Conservation (phyloP, 441 rosid species). For the Syzygium syzygioides region DNA sequence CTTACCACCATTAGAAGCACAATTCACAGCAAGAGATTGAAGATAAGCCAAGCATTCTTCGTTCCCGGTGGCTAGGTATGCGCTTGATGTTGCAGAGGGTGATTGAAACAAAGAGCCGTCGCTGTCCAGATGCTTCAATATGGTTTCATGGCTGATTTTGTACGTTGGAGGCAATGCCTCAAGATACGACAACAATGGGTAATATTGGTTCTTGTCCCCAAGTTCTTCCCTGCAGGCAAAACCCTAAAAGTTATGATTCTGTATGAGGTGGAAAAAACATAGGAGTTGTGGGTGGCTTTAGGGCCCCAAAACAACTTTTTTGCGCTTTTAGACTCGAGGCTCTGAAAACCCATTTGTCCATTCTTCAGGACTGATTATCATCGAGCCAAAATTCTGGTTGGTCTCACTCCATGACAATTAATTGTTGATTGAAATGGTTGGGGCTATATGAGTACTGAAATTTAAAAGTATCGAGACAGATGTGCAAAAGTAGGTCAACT, state of each 20-base stretch:
- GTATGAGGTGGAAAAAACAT: neutral
- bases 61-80: conserved; percentile 48
- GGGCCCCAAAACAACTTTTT: neutral
- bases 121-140: conserved; percentile 15
- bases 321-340: neutral
- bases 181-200: conserved; percentile 32
- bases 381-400: too few relatives aligned
- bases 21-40: conserved; percentile 26
- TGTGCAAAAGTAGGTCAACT: neutral
- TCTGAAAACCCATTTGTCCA: neutral
- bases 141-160: conserved; percentile 12
- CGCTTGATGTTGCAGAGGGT: conserved; percentile 62
- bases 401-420: too few relatives aligned
- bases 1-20: conserved; percentile 35
- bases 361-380: neutral
- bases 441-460: too few relatives aligned
- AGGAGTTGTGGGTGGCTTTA: neutral
- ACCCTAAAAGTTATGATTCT: neutral
- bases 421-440: too few relatives aligned
- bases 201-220: conserved; percentile 17
- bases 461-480: neutral
- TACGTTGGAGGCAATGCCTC: conserved; percentile 32
- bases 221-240: conserved; percentile 23
- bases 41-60: conserved; percentile 35
- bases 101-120: conserved; percentile 58